Evolutionary conservation across 2,329 filamentous ascomycete species (phyloP).

Genomic region (Lecanicillium sp.): DNA sequence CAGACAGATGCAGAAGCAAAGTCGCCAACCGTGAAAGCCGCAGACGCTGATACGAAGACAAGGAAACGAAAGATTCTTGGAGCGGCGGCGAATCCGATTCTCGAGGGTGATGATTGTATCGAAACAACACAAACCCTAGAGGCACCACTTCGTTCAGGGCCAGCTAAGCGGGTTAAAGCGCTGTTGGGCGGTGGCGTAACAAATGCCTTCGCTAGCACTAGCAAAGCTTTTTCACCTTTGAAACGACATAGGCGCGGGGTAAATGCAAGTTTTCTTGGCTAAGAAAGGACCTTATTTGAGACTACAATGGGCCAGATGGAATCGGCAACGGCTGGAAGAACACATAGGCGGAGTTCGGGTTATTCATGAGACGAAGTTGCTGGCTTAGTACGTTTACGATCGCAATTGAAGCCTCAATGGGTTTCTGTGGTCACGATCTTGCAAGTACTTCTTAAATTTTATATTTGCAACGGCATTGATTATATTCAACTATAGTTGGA

Average conservation of each 20-base stretch:
- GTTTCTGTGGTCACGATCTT: no score
- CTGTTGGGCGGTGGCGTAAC: conserved; percentile 30
- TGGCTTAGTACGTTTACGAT: no score
- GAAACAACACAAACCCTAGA: background rate
- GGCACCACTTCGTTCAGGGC: background rate
- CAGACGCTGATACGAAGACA: conserved; percentile 40
- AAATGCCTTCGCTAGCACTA: conserved; percentile 37
- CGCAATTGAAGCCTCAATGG: no score
- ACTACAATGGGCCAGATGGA: no score
- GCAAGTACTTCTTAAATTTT: no score
- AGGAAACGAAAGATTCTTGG: conserved; percentile 70
- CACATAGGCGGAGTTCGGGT: no score
- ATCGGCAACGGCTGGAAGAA: no score
- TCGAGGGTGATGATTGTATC: conserved; percentile 56
- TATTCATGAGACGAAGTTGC: no score
- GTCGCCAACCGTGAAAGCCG: conserved; percentile 5
- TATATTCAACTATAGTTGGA: no score
- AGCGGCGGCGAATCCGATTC: conserved; percentile 55
- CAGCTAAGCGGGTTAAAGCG: conserved; percentile 15
- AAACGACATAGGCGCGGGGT: conserved; percentile 61
- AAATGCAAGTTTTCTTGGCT: conserved; percentile 52
- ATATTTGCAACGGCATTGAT: no score
- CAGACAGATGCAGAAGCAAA: conserved; percentile 11
- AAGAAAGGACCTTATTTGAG: conserved; percentile 7
- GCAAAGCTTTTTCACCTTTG: conserved; percentile 58